phyloP scores from a whole-genome alignment of 495 filamentous ascomycete genomes.

The Aspergillus biplanus region DNA sequence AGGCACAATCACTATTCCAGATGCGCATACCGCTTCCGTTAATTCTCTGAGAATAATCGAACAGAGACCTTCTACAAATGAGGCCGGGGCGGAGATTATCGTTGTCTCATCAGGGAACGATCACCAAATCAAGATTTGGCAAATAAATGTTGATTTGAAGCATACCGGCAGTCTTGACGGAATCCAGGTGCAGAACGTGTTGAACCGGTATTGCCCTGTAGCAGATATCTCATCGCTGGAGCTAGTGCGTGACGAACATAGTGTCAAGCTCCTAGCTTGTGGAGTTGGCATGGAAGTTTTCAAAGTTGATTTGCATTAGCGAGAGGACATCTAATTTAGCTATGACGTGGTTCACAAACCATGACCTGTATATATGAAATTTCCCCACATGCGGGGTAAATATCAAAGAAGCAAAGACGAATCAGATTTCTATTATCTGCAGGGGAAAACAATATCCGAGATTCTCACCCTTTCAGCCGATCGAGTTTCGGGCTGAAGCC shows the following conservation, averaged over 20 bases:
- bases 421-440: too few relatives aligned
- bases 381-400: not conserved
- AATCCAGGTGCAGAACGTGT: constrained; percentile 46
- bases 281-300: constrained; percentile 62
- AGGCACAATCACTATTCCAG: constrained; percentile 61
- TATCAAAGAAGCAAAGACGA: too few relatives aligned
- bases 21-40: constrained; percentile 81
- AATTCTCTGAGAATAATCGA: constrained; percentile 63
- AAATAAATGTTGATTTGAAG: constrained; percentile 42
- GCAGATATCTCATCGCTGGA: constrained; percentile 63
- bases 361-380: not conserved
- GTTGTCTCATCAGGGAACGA: constrained; percentile 75
- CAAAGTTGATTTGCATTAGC: constrained; percentile 18
- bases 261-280: constrained; percentile 46
- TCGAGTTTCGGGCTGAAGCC: not conserved
- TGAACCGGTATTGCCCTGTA: constrained; percentile 62
- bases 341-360: not conserved
- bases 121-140: constrained; percentile 80
- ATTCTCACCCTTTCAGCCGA: not conserved
- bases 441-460: too few relatives aligned
- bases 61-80: constrained; percentile 7
- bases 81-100: constrained; percentile 21
- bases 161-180: constrained; percentile 32
- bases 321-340: not conserved
- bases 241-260: constrained; percentile 29